phyloP scores from a whole-genome alignment of 2,329 filamentous ascomycete genomes.

The Orbilia javanica region DNA sequence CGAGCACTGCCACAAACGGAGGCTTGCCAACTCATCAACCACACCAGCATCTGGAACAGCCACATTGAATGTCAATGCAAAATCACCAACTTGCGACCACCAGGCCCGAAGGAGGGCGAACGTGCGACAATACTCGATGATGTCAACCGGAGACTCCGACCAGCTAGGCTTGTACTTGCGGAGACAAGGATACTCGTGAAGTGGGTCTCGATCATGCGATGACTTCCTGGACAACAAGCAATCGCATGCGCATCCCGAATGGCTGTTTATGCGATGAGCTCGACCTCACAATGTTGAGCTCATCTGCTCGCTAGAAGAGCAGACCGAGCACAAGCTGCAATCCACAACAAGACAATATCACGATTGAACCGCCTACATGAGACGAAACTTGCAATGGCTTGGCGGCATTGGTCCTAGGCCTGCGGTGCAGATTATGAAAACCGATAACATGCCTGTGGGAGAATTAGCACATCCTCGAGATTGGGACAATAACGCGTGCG shows the following conservation, averaged over 20 bases:
- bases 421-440: constrained; percentile 4
- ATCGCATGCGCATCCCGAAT: not conserved
- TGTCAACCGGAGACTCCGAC: constrained; percentile 52
- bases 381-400: constrained; percentile 38
- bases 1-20: constrained; percentile 47
- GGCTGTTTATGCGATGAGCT: constrained; percentile 15
- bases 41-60: constrained; percentile 12
- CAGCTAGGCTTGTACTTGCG: constrained; percentile 38
- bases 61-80: constrained; percentile 31
- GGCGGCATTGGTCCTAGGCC: not conserved
- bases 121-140: constrained; percentile 28
- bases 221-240: not conserved
- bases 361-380: constrained; percentile 41
- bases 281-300: not conserved
- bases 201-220: constrained; percentile 25
- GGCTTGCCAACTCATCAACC: constrained; percentile 54
- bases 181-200: constrained; percentile 24
- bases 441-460: not conserved
- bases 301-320: not conserved
- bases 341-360: constrained; percentile 23
- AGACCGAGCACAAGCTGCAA: not conserved
- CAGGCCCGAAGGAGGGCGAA: constrained; percentile 1
- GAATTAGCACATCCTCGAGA: constrained; percentile 18
- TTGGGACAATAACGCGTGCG: constrained; percentile 44
- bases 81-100: not conserved